phyloP scores from a whole-genome alignment of 2,329 filamentous ascomycete genomes.

The Helicocarpus griseus region DNA sequence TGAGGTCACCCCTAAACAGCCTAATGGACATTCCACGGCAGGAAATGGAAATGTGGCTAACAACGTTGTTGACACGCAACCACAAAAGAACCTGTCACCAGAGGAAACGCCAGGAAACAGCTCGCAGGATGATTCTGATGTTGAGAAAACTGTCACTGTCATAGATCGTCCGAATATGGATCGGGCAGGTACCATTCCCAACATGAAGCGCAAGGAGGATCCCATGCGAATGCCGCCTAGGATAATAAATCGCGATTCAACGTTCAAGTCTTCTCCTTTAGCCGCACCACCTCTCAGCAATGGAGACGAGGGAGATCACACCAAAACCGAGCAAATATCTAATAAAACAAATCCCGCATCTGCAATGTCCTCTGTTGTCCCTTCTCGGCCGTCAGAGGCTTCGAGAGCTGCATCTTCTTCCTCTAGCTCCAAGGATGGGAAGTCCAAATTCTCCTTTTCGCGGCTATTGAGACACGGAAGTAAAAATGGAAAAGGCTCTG shows the following conservation, averaged over 20 bases:
- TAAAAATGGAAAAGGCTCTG: constrained; percentile 5
- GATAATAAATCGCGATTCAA: constrained; percentile 12
- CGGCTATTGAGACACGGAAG: constrained; percentile 6
- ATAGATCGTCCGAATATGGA: background rate
- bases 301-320: background rate
- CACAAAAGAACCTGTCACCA: background rate
- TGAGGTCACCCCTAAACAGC: background rate
- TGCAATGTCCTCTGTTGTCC: background rate
- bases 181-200: background rate
- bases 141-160: background rate
- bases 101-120: background rate
- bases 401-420: no score
- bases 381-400: background rate
- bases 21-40: background rate
- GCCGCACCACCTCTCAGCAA: constrained; percentile 15
- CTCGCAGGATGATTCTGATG: background rate
- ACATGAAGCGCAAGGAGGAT: background rate
- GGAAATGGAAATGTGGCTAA: background rate
- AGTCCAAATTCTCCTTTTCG: constrained; percentile 5
- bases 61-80: background rate
- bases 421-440: background rate
- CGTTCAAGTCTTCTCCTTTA: constrained; percentile 26
- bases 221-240: constrained; percentile 2
- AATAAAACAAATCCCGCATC: background rate
- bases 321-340: constrained; percentile 1